Base-by-base conservation (phyloP, 2,329 filamentous ascomycete species). In the Colletotrichum scovillei region DNA sequence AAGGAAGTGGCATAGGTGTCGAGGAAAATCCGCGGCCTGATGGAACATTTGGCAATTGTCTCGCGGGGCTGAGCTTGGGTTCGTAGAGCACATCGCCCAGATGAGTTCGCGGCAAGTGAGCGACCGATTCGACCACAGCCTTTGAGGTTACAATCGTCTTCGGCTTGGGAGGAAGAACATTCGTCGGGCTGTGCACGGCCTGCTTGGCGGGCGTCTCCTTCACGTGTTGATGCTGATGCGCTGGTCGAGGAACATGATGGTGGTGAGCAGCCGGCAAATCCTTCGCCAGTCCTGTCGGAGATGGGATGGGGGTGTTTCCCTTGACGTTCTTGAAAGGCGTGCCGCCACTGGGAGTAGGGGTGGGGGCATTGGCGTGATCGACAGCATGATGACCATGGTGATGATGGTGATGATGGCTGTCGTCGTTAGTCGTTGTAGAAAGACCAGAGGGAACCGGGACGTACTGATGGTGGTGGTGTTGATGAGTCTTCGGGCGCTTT, bases 81-180 rank as follows among this genome's bases (percentile, higher is more conserved):
- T 93, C 88, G 80, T 98, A 98, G 16, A 97, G 86, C 4, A 94
- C 93, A 70, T 95, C 94, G 42, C 96, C 96, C 2, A 98, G 89
- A 80, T 98, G 95, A 68, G 91, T 89, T 11, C 95, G 92, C 9
- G 94, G 93, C 22, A 90, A 87, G 70, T 92, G 85, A 0, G 92
- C 88, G 4, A 96, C 91, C 35, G 91, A 92, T 1, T 95, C 91
- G 14, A 98, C 82, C 0, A 98, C 90, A 0, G 90, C 88, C 74
- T 93, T 88, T 1, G 93, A 93, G 11, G 89, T 89, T 28, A 97
- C 88, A 19, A 88, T 90, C 3, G 90, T 91, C 74, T 91, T 92
- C 7, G 91, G 87, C 79, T 92, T 92, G 70, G 90, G 86, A 56
- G 91, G 84, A 63, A 87, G 76, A 74, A 85, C 81, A 67, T 84